A percentile compares a stretch with the other conserved stretches of the same genome.
These are phyloP conservation scores for rapeseed (Brassica napus) DNA, from an alignment of 345 rosid genomes.

Conservation along the genomic window Da-Ae NC_063447.1:37862501-37863000, in stretches of 20 bases:
- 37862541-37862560: slow-evolving; percentile 53
- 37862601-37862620: slow-evolving; percentile 92
- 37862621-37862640: slow-evolving; percentile 96
- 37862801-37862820: slow-evolving; percentile 85
- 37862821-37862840: slow-evolving; percentile 90
- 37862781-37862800: slow-evolving; percentile 94
- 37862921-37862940: too few species aligned
- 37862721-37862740: background rate
- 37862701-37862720: background rate
- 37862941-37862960: too few species aligned
- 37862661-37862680: slow-evolving; percentile 95
- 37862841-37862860: slow-evolving; percentile 97
- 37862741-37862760: background rate
- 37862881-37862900: slow-evolving; percentile 13
- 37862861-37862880: slow-evolving; percentile 94
- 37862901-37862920: background rate
- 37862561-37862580: slow-evolving; percentile 97
- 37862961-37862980: too few species aligned
- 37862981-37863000: too few species aligned
- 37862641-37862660: slow-evolving; percentile 96
- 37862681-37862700: slow-evolving; percentile 18
- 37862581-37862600: slow-evolving; percentile 91
- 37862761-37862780: slow-evolving; percentile 58
- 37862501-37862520: background rate
- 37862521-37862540: slow-evolving; percentile 5